Conservation (phyloP, 192 early-diverging fungal genomes). For the Umbelopsis isabellina region DNA sequence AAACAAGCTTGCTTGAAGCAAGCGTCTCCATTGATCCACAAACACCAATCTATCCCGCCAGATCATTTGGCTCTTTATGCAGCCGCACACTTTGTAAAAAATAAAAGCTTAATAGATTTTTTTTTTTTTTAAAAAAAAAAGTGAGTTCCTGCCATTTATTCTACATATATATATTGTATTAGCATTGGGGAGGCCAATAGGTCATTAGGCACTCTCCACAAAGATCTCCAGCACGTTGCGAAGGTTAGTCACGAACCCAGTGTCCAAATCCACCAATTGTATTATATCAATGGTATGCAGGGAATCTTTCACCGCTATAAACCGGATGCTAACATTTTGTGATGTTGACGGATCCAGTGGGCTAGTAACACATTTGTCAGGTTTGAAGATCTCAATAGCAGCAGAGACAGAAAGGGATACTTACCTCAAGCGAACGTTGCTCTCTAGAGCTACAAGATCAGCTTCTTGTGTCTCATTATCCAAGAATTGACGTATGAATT, state of each 20-base stretch:
- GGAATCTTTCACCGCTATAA: constrained; percentile 61
- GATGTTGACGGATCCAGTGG: constrained; percentile 58
- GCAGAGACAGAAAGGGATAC: neutral
- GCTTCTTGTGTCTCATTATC: constrained; percentile 63
- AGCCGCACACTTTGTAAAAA: constrained; percentile 2
- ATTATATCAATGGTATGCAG: constrained; percentile 61
- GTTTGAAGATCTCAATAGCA: neutral
- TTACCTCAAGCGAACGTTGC: constrained; percentile 62
- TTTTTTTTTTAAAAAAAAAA: neutral
- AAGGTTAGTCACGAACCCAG: constrained; percentile 62
- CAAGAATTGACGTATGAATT: constrained; percentile 55
- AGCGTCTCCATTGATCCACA: neutral
- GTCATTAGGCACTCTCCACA: constrained; percentile 27
- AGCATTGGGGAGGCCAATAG: neutral
- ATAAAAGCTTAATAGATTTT: neutral
- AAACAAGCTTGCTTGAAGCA: constrained; percentile 1
- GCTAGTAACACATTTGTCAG: constrained; percentile 25
- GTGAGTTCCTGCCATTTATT: neutral
- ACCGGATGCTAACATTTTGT: constrained; percentile 57
- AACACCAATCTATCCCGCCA: too few relatives aligned
- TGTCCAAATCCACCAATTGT: constrained; percentile 61
- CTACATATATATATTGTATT: neutral
- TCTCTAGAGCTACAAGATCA: constrained; percentile 62
- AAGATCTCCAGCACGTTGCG: constrained; percentile 47
- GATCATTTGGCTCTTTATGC: too few relatives aligned